These are phyloP conservation scores for Citropsis articulata DNA, from an alignment of 345 rosid genomes.

Conservation along the genomic window DNA sequence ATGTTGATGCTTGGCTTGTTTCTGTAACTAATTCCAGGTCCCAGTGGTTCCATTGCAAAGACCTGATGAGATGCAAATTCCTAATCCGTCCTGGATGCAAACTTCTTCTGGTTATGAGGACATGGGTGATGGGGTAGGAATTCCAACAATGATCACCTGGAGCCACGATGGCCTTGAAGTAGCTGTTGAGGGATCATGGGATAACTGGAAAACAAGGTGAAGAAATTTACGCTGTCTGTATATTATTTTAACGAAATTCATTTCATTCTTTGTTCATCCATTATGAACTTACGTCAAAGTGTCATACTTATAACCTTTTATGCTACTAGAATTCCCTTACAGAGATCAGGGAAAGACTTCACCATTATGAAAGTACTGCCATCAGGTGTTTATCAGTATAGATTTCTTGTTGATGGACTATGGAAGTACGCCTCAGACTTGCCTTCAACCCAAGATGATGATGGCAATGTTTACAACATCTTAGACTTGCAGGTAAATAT, in stretches of 20 bases:
- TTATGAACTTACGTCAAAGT: neutral
- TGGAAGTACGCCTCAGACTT: slow-evolving; percentile 81
- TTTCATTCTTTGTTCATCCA: neutral
- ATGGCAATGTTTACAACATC: slow-evolving; percentile 72
- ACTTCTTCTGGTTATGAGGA: slow-evolving; percentile 54
- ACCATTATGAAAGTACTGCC: slow-evolving; percentile 94
- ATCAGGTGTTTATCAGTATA: slow-evolving; percentile 89
- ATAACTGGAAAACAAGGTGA: slow-evolving; percentile 84
- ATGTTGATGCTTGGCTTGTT: neutral
- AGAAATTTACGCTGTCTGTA: neutral
- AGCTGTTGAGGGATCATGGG: slow-evolving; percentile 97
- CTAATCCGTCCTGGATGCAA: slow-evolving; percentile 61
- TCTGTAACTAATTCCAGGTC: slow-evolving; percentile 39
- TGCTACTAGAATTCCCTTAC: slow-evolving; percentile 69
- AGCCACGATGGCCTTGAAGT: slow-evolving; percentile 79
- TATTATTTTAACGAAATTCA: neutral
- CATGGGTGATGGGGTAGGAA: slow-evolving; percentile 57
- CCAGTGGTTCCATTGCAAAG: slow-evolving; percentile 88
- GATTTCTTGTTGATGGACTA: slow-evolving; percentile 92
- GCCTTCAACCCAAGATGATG: slow-evolving; percentile 78
- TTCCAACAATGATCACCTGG: slow-evolving; percentile 97
- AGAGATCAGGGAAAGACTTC: slow-evolving; percentile 93
- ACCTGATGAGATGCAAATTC: slow-evolving; percentile 80
- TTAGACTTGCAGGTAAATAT: slow-evolving; percentile 80
- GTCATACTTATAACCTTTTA: slow-evolving; percentile 10